Base-by-base conservation (phyloP, 192 early-diverging fungal genomes). In the Mortierella hygrophila region DNA sequence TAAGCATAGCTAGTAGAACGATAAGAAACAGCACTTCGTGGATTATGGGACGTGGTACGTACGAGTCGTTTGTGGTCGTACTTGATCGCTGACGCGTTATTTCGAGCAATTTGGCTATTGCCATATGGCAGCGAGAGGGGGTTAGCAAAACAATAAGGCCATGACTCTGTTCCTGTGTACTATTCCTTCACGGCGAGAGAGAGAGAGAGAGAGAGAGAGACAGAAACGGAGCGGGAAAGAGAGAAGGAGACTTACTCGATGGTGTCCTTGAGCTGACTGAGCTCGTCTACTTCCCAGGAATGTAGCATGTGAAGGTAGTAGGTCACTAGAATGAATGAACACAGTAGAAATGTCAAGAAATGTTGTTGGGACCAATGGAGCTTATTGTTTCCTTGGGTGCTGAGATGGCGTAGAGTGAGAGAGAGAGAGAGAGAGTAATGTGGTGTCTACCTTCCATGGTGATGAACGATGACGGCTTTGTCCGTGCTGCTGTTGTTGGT, bases 261-360 rank as follows among this genome's bases (percentile, higher is more conserved):
- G 5, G 47, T 83, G 21, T 73, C 81, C 60, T 44, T 77, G 29
- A 74, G 55, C 13, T 20, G 4, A 3, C 32, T 44, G 32, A 83
- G 70, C 32, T 83, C 76, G 6, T 83, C 57, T 9, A 29, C 44
- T 9, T 70, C 29, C 81, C 81, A 83, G 5, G 38, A 40, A 35
- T 83, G 76, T 71, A 83, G 37, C 21, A 76, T 77, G 57, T 83
- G 81, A n/a, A 81, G 65, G 26, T 68, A 41, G 55, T 75, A 74
- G 21, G 79, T 74, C 32, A 47, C 73, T 69, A 40, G 6, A 49
- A 37, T 46, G 37, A 63, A 40, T 40, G 38, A 21, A 37, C 9
- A 65, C 9, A 52, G 18, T 52, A 6, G 20, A 52, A 20, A 52
- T 20, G 49, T 52, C 16, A 52, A 16, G 49, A 21, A 15, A 11